phyloP scores from a whole-genome alignment of 148 eudicot species.

The Spergularia bocconei region DNA sequence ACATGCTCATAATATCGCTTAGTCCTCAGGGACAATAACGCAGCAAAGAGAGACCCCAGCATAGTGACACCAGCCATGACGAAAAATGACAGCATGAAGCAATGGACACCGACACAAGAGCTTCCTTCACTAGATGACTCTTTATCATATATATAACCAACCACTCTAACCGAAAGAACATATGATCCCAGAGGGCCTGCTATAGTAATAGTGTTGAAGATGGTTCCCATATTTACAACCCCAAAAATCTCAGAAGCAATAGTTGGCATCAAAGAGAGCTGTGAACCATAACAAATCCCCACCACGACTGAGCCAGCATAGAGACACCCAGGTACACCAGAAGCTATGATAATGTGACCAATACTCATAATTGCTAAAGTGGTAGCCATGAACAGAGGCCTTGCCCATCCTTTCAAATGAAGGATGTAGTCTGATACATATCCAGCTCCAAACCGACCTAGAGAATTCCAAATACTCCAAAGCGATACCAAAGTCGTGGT shows the following conservation, averaged over 20 bases:
- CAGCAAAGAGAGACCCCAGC: constrained; percentile 45
- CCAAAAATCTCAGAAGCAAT: constrained; percentile 73
- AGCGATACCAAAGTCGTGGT: constrained; percentile 66
- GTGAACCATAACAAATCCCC: constrained; percentile 71
- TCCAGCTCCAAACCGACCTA: constrained; percentile 81
- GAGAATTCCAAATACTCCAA: constrained; percentile 80
- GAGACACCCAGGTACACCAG: constrained; percentile 58
- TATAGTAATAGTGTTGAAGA: constrained; percentile 62
- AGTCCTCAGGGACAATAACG: constrained; percentile 46
- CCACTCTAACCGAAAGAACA: constrained; percentile 55
- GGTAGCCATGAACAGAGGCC: constrained; percentile 60
- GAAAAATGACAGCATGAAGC: constrained; percentile 56
- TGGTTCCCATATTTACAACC: constrained; percentile 59
- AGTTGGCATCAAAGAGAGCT: constrained; percentile 78
- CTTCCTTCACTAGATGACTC: constrained; percentile 41
- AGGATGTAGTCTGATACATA: constrained; percentile 62
- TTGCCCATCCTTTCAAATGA: constrained; percentile 47
- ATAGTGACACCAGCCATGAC: constrained; percentile 60
- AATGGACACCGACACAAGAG: constrained; percentile 46
- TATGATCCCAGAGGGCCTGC: constrained; percentile 80
- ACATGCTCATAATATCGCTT: constrained; percentile 43
- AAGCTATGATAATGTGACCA: constrained; percentile 58
- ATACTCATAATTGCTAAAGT: constrained; percentile 54
- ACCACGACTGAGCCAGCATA: constrained; percentile 57
- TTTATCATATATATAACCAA: constrained; percentile 65